These are phyloP conservation scores for Elongisporangium undulatum DNA, from an alignment of 352 stramenopile species.

Conservation along the genomic window DNA sequence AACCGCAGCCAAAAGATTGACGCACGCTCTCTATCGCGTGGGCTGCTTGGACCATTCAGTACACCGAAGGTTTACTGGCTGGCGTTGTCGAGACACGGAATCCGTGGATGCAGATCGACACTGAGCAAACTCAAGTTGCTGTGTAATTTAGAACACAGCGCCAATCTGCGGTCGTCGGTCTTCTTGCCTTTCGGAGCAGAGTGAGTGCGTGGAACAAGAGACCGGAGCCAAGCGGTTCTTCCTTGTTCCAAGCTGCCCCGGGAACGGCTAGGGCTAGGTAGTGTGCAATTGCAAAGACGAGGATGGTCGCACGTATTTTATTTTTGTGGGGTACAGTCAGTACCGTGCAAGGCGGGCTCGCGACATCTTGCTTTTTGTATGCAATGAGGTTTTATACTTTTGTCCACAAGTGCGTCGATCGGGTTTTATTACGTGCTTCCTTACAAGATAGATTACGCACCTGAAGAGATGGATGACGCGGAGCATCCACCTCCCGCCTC, in stretches of 20 bases:
- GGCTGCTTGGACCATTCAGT: not conserved
- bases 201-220: not conserved
- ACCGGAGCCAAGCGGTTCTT: not conserved
- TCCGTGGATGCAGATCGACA: not conserved
- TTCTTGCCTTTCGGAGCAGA: not conserved
- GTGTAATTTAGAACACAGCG: not conserved
- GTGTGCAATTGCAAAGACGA: not conserved
- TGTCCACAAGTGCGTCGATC: not conserved
- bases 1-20: not conserved
- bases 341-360: not conserved
- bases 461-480: not conserved
- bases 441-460: not conserved
- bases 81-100: not conserved
- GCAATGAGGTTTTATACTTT: not conserved
- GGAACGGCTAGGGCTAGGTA: not conserved
- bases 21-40: not conserved
- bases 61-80: not conserved
- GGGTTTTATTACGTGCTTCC: not conserved
- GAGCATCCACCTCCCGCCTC: not conserved
- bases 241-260: not conserved
- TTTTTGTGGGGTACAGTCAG: not conserved
- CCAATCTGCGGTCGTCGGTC: not conserved
- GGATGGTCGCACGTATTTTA: not conserved
- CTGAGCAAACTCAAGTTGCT: not conserved
- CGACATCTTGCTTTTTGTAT: not conserved